phyloP scores from a whole-genome alignment of 352 stramenopile genomes.

The Pythium folliculosum region DNA sequence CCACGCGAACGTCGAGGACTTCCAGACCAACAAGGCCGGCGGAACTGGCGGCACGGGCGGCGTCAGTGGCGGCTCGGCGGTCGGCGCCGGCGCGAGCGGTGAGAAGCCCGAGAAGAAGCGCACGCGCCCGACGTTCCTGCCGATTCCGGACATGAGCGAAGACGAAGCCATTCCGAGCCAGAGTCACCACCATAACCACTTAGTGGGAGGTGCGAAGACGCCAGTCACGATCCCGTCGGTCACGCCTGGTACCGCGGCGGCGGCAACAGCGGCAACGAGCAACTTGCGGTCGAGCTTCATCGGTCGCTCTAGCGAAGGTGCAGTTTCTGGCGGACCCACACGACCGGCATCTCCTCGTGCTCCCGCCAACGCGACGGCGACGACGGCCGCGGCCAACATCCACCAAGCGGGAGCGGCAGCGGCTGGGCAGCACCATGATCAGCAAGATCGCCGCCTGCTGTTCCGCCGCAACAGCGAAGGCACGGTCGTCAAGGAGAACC shows the following conservation, averaged over 20 bases:
- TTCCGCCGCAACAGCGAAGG: conserved; percentile 26
- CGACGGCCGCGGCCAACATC: not conserved
- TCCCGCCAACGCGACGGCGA: not conserved
- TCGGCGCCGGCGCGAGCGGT: conserved; percentile 3
- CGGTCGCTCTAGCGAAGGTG: conserved; percentile 5
- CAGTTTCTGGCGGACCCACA: not conserved
- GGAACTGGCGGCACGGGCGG: not conserved
- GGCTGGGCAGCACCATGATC: not conserved
- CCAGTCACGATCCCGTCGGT: not conserved
- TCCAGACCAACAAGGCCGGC: conserved; percentile 23
- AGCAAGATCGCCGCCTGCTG: conserved; percentile 8
- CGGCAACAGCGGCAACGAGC: not conserved
- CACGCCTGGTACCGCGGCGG: not conserved
- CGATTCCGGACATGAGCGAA: conserved; percentile 56
- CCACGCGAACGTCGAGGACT: conserved; percentile 72
- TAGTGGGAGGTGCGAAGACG: conserved; percentile 10
- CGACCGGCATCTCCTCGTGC: not conserved
- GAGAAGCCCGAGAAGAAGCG: conserved; percentile 65
- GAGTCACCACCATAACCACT: conserved; percentile 7
- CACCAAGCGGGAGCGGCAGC: not conserved
- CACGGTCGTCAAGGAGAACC: not conserved
- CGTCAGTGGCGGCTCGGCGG: conserved; percentile 10
- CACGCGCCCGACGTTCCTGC: conserved; percentile 63
- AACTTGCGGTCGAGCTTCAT: conserved; percentile 2
- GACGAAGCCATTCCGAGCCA: conserved; percentile 16